Percentiles rank a stretch among this genome's conserved stretches.
Evolutionary conservation across 2,329 filamentous ascomycete genomes (phyloP).

Genomic region (Aspergillus neotritici): DNA sequence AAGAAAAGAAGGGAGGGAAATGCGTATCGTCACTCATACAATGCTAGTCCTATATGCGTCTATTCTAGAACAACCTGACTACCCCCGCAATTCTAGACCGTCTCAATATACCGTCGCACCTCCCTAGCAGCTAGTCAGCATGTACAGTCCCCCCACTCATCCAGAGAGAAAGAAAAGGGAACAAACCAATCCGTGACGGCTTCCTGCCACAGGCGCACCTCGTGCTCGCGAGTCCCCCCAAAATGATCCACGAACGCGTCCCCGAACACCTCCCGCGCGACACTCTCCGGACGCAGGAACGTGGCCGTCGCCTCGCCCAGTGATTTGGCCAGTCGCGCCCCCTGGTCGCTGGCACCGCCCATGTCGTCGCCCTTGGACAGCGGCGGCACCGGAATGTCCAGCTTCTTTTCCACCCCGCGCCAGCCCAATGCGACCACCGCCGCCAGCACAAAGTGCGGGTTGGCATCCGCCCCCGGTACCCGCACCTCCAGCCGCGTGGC

Average conservation of each 20-base stretch:
- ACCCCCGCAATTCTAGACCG: constrained; percentile 45
- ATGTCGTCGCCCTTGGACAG: constrained; percentile 80
- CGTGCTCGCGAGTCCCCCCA: constrained; percentile 85
- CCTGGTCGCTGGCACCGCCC: constrained; percentile 64
- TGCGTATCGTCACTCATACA: too few relatives aligned
- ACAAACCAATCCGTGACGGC: constrained; percentile 94
- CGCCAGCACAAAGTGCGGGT: constrained; percentile 79
- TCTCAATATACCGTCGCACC: constrained; percentile 71
- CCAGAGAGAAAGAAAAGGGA: constrained; percentile 21
- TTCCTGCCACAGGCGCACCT: constrained; percentile 86
- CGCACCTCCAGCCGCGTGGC: constrained; percentile 90
- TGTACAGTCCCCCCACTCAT: constrained; percentile 1
- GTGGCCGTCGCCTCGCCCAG: constrained; percentile 75
- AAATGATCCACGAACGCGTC: constrained; percentile 96
- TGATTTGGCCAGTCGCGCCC: constrained; percentile 73
- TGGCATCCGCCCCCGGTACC: constrained; percentile 89
- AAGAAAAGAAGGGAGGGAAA: too few relatives aligned
- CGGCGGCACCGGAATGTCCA: constrained; percentile 74
- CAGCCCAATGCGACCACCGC: constrained; percentile 84
- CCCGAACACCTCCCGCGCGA: constrained; percentile 90
- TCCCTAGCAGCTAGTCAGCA: constrained; percentile 51
- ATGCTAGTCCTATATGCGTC: too few relatives aligned
- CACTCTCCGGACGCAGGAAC: constrained; percentile 71
- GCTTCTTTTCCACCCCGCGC: constrained; percentile 86
- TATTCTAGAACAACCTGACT: too few relatives aligned